These are phyloP conservation scores for Colletotrichum orchidophilum DNA, from an alignment of 2,329 filamentous ascomycete genomes.

Conservation along the genomic window DNA sequence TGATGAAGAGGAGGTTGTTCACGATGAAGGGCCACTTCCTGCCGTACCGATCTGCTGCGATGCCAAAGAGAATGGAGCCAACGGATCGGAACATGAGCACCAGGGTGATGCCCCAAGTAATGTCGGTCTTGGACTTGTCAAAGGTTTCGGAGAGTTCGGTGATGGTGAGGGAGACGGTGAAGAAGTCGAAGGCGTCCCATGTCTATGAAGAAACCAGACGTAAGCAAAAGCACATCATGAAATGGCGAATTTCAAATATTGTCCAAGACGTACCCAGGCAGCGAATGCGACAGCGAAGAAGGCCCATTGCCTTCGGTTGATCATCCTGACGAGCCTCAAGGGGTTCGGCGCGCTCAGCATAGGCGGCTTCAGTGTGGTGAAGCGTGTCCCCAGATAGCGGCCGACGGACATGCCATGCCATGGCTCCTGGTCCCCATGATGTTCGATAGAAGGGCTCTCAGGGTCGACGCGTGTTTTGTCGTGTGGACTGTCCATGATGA, in stretches of 20 bases:
- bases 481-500: constrained; percentile 11
- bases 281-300: constrained; percentile 65
- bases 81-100: constrained; percentile 69
- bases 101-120: constrained; percentile 72
- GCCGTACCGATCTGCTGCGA: constrained; percentile 65
- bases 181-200: constrained; percentile 74
- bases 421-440: constrained; percentile 47
- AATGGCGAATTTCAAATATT: not conserved
- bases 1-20: constrained; percentile 78
- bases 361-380: constrained; percentile 66
- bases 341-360: constrained; percentile 65
- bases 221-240: constrained; percentile 3
- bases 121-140: constrained; percentile 62
- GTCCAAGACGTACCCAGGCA: constrained; percentile 59
- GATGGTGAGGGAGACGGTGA: constrained; percentile 70
- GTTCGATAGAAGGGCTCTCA: not conserved
- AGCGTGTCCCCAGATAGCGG: constrained; percentile 60
- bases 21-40: constrained; percentile 78
- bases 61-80: constrained; percentile 63
- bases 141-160: constrained; percentile 63
- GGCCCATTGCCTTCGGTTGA: constrained; percentile 61
- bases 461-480: constrained; percentile 17
- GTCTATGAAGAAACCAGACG: constrained; percentile 51
- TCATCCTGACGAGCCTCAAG: constrained; percentile 56
- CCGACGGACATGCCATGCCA: constrained; percentile 59